A percentile compares a stretch with the other conserved stretches of the same genome.
These are phyloP conservation scores for Chenopodium album DNA, from an alignment of 148 eudicot genomes.

Conservation along the genomic window DNA sequence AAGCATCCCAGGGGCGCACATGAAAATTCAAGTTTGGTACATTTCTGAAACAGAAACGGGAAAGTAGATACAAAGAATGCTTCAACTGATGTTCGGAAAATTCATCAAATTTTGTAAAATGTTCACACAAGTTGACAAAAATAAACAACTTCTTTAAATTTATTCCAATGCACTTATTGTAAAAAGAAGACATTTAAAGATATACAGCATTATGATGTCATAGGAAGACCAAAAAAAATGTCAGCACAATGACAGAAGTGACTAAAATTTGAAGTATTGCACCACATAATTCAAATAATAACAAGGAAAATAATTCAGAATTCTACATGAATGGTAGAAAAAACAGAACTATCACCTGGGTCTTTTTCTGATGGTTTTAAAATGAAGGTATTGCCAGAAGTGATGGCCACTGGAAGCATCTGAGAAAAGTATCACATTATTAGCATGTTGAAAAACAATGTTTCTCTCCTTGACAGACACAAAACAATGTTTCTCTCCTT, in stretches of 20 bases:
- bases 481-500: not conserved
- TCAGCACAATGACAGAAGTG: not conserved
- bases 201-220: not conserved
- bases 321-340: conserved; percentile 5
- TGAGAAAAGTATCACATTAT: conserved; percentile 29
- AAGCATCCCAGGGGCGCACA: not conserved
- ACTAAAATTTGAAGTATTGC: not conserved
- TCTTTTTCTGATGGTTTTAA: conserved; percentile 97
- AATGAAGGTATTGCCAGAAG: conserved; percentile 86
- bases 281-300: not conserved
- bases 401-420: conserved; percentile 96
- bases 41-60: too few species aligned
- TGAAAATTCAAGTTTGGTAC: not conserved
- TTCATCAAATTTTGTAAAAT: too few species aligned
- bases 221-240: not conserved
- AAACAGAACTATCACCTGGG: conserved; percentile 57
- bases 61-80: too few species aligned
- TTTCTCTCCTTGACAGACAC: too few species aligned
- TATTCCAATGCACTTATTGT: too few species aligned
- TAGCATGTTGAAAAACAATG: conserved; percentile 4
- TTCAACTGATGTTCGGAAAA: too few species aligned
- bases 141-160: too few species aligned
- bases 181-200: too few species aligned
- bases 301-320: not conserved
- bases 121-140: too few species aligned